Percentiles rank a stretch among this genome's conserved stretches.
Conservation (phyloP, 2,329 filamentous ascomycete species). For the Xylariaceae sp. region DNA sequence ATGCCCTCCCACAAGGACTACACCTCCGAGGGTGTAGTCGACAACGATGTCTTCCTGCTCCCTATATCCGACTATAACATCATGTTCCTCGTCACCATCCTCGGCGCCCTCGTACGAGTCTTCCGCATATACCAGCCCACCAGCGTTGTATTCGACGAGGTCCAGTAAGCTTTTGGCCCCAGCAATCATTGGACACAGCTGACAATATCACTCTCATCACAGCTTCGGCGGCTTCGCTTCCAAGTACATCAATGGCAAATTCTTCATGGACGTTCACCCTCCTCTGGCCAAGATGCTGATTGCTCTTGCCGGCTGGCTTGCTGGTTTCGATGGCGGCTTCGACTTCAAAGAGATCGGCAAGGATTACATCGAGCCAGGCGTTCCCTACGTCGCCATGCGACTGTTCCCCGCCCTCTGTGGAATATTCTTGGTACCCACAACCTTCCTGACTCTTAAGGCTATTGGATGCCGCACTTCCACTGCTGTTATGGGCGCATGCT, state of each 20-base stretch:
- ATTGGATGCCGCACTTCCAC: conserved; percentile 84
- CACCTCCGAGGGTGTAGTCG: conserved; percentile 72
- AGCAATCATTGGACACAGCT: conserved; percentile 6
- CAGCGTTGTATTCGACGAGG: conserved; percentile 98
- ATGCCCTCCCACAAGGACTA: conserved; percentile 51
- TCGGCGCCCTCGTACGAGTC: conserved; percentile 76
- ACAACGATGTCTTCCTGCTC: conserved; percentile 89
- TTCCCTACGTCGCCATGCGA: conserved; percentile 97
- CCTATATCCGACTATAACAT: conserved; percentile 79
- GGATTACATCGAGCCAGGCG: conserved; percentile 90
- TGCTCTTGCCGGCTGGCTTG: conserved; percentile 88
- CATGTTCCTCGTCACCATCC: conserved; percentile 65
- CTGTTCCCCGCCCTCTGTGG: conserved; percentile 87
- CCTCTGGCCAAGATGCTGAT: conserved; percentile 95
- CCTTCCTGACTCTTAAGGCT: conserved; percentile 93
- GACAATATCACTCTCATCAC: conserved; percentile 16
- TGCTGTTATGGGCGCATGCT: conserved; percentile 73
- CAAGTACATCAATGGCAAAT: conserved; percentile 98
- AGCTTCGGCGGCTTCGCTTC: conserved; percentile 97
- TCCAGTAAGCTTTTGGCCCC: conserved; percentile 68
- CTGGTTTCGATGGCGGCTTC: conserved; percentile 91
- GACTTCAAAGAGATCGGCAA: conserved; percentile 99
- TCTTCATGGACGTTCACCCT: conserved; percentile 99
- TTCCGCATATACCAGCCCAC: conserved; percentile 95
- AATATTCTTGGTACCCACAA: conserved; percentile 80